These are phyloP conservation scores for Coemansia erecta DNA, from an alignment of 192 early-diverging fungal genomes.

Conservation along the genomic window DNA sequence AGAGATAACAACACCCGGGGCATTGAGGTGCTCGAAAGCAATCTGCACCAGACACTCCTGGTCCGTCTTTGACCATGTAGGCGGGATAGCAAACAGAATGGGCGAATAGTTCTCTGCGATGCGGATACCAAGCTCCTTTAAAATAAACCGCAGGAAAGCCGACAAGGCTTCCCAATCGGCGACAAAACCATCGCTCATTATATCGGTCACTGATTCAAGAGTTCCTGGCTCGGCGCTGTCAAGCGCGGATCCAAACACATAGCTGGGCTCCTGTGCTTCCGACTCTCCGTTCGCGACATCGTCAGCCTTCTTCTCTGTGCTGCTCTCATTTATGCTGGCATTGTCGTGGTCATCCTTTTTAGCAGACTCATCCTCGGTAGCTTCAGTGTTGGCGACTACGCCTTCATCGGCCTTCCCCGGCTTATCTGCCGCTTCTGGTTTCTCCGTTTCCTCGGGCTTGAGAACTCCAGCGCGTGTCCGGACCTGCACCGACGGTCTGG, in stretches of 20 bases:
- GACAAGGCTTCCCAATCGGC: slow-evolving; percentile 72
- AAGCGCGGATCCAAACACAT: slow-evolving; percentile 45
- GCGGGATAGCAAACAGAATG: slow-evolving; percentile 77
- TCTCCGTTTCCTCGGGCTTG: slow-evolving; percentile 13
- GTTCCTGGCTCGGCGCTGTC: slow-evolving; percentile 20
- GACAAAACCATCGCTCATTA: slow-evolving; percentile 62
- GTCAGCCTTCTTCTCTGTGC: not conserved
- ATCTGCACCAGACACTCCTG: slow-evolving; percentile 80
- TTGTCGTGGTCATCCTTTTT: not conserved
- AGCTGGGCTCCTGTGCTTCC: slow-evolving; percentile 24
- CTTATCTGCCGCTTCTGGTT: not conserved
- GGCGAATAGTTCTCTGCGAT: slow-evolving; percentile 74
- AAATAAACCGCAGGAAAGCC: slow-evolving; percentile 71
- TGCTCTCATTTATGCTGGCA: too few relatives aligned
- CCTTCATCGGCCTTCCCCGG: not conserved
- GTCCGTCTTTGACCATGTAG: slow-evolving; percentile 76
- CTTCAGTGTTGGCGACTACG: not conserved
- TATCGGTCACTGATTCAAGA: slow-evolving; percentile 44
- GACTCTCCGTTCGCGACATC: not conserved
- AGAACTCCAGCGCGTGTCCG: slow-evolving; percentile 27
- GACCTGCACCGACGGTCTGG: slow-evolving; percentile 63
- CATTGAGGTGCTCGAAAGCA: slow-evolving; percentile 91
- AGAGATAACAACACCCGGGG: slow-evolving; percentile 73
- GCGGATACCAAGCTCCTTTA: slow-evolving; percentile 76
- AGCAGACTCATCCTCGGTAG: not conserved